These are phyloP conservation scores for Venturia carpophila DNA, from an alignment of 2,329 filamentous ascomycete species.

Conservation along the genomic window DNA sequence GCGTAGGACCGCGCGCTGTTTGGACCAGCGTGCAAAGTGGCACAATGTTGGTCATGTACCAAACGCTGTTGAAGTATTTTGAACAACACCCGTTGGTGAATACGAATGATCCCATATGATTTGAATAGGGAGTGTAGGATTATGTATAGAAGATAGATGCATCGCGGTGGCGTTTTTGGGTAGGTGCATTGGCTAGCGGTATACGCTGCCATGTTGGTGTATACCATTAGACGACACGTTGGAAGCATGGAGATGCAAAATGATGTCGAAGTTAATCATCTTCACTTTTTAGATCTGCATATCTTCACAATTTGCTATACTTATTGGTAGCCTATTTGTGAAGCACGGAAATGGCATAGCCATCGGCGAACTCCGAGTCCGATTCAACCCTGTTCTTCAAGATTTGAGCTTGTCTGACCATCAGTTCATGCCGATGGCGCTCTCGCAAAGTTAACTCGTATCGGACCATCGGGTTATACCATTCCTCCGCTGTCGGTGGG, in stretches of 20 bases:
- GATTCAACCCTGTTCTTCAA: neutral
- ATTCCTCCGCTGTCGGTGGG: neutral
- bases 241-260: slow-evolving; percentile 9
- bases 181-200: neutral
- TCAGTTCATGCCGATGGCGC: neutral
- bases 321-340: neutral
- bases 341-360: no score
- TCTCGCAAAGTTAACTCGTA: no score
- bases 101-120: neutral
- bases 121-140: neutral
- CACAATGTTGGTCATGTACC: slow-evolving; percentile 94
- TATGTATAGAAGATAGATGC: neutral
- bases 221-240: slow-evolving; percentile 6
- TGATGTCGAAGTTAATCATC: slow-evolving; percentile 9
- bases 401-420: neutral
- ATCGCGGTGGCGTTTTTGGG: neutral
- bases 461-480: neutral
- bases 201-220: slow-evolving; percentile 1
- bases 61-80: slow-evolving; percentile 72
- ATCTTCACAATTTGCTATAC: neutral
- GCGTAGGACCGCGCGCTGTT: slow-evolving; percentile 82
- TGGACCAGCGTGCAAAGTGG: slow-evolving; percentile 98
- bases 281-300: slow-evolving; percentile 9
- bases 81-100: slow-evolving; percentile 38
- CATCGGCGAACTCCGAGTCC: no score